Percentiles rank a stretch among this genome's conserved stretches.
These are phyloP conservation scores for Diutina neorugosa DNA, from an alignment of 1,139 yeast species.

Conservation along the genomic window DNA sequence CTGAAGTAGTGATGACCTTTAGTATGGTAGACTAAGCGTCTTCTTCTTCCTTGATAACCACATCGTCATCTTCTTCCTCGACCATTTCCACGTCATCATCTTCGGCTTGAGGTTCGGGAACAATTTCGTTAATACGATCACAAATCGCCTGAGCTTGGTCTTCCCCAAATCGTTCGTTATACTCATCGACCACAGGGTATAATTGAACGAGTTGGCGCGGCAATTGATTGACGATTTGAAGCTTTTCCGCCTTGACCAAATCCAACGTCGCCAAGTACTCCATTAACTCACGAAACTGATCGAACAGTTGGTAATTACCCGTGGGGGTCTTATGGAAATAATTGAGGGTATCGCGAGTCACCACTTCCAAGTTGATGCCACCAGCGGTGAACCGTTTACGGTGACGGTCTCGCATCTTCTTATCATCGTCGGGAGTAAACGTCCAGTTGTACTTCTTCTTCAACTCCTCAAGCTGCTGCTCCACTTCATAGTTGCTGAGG, in stretches of 20 bases:
- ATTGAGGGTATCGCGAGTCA: slow-evolving; percentile 50
- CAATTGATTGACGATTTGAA: slow-evolving; percentile 70
- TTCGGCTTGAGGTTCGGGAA: slow-evolving; percentile 31
- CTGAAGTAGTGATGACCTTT: too few relatives aligned
- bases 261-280: slow-evolving; percentile 37
- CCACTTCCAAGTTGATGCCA: slow-evolving; percentile 45
- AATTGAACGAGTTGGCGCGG: slow-evolving; percentile 74
- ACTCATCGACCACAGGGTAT: slow-evolving; percentile 78
- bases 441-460: slow-evolving; percentile 37
- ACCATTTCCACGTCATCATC: slow-evolving; percentile 10
- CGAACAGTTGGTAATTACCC: slow-evolving; percentile 29
- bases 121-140: slow-evolving; percentile 33
- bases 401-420: slow-evolving; percentile 20
- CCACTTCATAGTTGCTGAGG: slow-evolving; percentile 64
- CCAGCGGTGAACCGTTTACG: slow-evolving; percentile 32
- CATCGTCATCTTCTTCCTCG: not conserved
- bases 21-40: too few relatives aligned
- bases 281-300: slow-evolving; percentile 43
- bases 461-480: slow-evolving; percentile 42
- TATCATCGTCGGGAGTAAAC: slow-evolving; percentile 26
- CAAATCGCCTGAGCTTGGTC: slow-evolving; percentile 47
- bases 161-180: slow-evolving; percentile 69
- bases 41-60: not conserved
- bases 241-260: slow-evolving; percentile 71
- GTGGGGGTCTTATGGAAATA: slow-evolving; percentile 36